Conservation (phyloP, 495 filamentous ascomycete species). For the Aspergillus conjunctus region DNA sequence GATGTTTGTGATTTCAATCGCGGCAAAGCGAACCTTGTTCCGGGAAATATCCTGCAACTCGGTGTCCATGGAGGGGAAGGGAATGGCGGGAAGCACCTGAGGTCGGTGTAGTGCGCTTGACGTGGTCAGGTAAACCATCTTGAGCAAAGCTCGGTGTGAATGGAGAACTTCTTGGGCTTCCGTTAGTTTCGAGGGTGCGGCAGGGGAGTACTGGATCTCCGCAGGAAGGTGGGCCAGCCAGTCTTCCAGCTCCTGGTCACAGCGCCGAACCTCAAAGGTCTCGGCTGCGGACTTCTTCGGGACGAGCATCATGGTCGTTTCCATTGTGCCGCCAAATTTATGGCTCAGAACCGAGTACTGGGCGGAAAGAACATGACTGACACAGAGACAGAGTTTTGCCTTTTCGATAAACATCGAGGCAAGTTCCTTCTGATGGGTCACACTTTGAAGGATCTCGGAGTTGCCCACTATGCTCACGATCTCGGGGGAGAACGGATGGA, state of each 20-base stretch:
- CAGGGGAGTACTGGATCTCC: slow-evolving; percentile 63
- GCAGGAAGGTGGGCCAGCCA: slow-evolving; percentile 72
- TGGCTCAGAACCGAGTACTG: slow-evolving; percentile 90
- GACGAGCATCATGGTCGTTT: slow-evolving; percentile 86
- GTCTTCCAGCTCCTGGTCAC: slow-evolving; percentile 70
- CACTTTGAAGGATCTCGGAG: slow-evolving; percentile 65
- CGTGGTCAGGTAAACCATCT: slow-evolving; percentile 88
- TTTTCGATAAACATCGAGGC: slow-evolving; percentile 89
- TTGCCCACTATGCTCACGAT: slow-evolving; percentile 65
- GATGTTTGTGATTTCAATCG: slow-evolving; percentile 77
- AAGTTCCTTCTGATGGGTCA: slow-evolving; percentile 67
- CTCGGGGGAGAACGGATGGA: slow-evolving; percentile 63
- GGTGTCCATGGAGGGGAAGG: slow-evolving; percentile 55
- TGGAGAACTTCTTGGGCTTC: slow-evolving; percentile 62
- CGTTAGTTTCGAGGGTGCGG: slow-evolving; percentile 39
- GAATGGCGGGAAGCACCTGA: slow-evolving; percentile 77
- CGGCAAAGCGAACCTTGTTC: slow-evolving; percentile 75
- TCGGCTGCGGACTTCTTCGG: slow-evolving; percentile 82
- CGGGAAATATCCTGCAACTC: slow-evolving; percentile 78
- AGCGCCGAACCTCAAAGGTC: slow-evolving; percentile 68
- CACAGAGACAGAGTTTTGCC: slow-evolving; percentile 82
- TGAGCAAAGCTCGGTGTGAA: slow-evolving; percentile 74
- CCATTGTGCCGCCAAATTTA: slow-evolving; percentile 72
- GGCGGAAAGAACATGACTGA: slow-evolving; percentile 78
- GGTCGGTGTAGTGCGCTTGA: slow-evolving; percentile 85